Base-by-base conservation (phyloP, 495 filamentous ascomycete genomes). In the Daldinia vernicosa region DNA sequence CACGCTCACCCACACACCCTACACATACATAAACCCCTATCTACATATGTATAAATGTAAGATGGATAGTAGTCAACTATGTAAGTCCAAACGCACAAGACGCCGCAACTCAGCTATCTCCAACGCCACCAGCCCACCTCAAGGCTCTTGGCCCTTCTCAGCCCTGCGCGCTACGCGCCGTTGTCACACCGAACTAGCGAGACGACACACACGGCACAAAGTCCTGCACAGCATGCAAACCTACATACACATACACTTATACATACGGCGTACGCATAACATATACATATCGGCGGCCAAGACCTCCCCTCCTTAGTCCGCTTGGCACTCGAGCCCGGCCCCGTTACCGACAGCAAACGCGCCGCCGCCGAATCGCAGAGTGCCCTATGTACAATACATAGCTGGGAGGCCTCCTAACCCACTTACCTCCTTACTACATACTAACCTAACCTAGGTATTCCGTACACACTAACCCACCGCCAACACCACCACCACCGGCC, bases 141-240 rank as follows among this genome's bases (percentile, higher is more conserved):
- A 55, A 70, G 47, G 26, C 39, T 66, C 67, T 65, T 60, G 67
- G 61, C 67, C 33, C 40, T 30, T 47, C 56, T 71, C 67, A 70
- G 67, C 67, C 67, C 67, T 70, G 67, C 68, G 68, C 43, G 61
- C 61, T 60, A 64, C 45, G 26, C 22, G 22, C 60, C 60, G 35
- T 57, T 62, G 55, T 64, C 67, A 65, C 67, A 64, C 53, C 35
- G 27, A 54, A 54, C 60, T 60, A 54, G 26, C 27, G 32, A 26
- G 50, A 53, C 50, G 27, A 53, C 8, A 50, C n/a, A 53, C 8
- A 24, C 26, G 27, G 27, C 43, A 47, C 32, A 33, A 33, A 33
- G 30, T 32, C 30, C 30, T 32, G 15, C 53, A 35, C 8, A 14
- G n/a, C 54, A 19, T 26, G 15, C 19, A 24, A 8, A 32, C 30